phyloP scores from a whole-genome alignment of 177 flowering plant genomes.

The Vitis hybrid region DNA sequence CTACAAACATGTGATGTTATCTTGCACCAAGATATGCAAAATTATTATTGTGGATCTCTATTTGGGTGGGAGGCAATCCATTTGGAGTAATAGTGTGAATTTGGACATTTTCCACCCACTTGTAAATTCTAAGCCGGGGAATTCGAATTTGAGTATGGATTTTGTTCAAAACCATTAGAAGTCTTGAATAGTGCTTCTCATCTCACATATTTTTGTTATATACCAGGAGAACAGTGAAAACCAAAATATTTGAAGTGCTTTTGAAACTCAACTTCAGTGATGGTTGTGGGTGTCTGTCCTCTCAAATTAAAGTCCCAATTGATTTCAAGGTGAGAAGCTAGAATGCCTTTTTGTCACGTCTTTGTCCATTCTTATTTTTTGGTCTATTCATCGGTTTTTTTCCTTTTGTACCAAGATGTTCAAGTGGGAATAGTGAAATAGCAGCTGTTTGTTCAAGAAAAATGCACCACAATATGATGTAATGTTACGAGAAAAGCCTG shows the following conservation, averaged over 20 bases:
- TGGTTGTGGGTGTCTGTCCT: conserved; percentile 65
- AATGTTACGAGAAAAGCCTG: neutral
- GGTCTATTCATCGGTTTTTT: neutral
- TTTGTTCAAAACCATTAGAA: too few relatives aligned
- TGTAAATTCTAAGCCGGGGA: too few relatives aligned
- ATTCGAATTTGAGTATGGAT: too few relatives aligned
- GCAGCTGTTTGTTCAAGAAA: neutral
- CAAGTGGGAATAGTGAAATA: neutral
- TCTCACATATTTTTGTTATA: conserved; percentile 8
- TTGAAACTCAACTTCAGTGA: conserved; percentile 74
- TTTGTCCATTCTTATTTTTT: neutral
- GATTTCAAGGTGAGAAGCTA: conserved; percentile 63
- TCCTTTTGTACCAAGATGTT: neutral
- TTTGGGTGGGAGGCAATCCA: neutral
- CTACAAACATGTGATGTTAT: neutral
- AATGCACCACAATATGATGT: too few relatives aligned
- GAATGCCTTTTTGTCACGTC: neutral
- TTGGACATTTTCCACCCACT: neutral
- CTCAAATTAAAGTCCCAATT: conserved; percentile 59
- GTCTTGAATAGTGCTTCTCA: neutral
- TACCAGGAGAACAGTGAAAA: conserved; percentile 62
- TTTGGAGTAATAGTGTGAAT: neutral
- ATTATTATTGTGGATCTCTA: neutral
- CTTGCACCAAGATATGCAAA: neutral
- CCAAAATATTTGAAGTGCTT: conserved; percentile 54